These are phyloP conservation scores for Amylocystis lapponica DNA, from an alignment of 768 basidiomycete species.

Conservation along the genomic window DNA sequence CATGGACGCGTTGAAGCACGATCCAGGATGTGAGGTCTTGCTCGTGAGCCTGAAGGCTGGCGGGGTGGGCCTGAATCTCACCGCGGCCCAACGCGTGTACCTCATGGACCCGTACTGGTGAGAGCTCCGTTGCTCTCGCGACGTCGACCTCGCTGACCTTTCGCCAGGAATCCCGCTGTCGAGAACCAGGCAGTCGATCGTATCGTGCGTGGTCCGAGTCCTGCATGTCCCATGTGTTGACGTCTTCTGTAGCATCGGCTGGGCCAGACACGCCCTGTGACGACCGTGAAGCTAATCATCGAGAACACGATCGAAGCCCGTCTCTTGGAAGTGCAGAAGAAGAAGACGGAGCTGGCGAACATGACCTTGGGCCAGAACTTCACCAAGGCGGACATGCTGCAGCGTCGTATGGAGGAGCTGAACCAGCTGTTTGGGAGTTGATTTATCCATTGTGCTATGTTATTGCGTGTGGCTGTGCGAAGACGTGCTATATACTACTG, in stretches of 20 bases:
- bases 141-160: conserved; percentile 1
- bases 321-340: conserved; percentile 87
- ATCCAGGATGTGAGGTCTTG: conserved; percentile 88
- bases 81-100: conserved; percentile 89
- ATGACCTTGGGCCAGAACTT: conserved; percentile 86
- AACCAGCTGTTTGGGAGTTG: conserved; percentile 59
- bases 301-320: conserved; percentile 91
- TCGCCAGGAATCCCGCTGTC: conserved; percentile 87
- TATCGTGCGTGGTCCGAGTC: conserved; percentile 54
- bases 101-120: conserved; percentile 97
- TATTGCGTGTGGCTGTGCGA: no score
- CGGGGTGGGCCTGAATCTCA: conserved; percentile 94
- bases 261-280: conserved; percentile 89
- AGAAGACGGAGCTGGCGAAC: conserved; percentile 92
- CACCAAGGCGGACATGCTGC: conserved; percentile 83
- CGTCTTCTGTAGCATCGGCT: conserved; percentile 70
- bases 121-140: conserved; percentile 12
- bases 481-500: no score
- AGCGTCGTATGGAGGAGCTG: conserved; percentile 85
- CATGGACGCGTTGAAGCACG: conserved; percentile 88
- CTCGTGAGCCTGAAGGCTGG: conserved; percentile 96
- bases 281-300: conserved; percentile 90
- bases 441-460: conserved; percentile 11
- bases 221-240: no score
- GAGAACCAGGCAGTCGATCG: conserved; percentile 98